Percentiles rank a stretch among this genome's conserved stretches.
Evolutionary conservation across 2,329 filamentous ascomycete genomes (phyloP).

Genomic region (Beauveria asiatica): DNA sequence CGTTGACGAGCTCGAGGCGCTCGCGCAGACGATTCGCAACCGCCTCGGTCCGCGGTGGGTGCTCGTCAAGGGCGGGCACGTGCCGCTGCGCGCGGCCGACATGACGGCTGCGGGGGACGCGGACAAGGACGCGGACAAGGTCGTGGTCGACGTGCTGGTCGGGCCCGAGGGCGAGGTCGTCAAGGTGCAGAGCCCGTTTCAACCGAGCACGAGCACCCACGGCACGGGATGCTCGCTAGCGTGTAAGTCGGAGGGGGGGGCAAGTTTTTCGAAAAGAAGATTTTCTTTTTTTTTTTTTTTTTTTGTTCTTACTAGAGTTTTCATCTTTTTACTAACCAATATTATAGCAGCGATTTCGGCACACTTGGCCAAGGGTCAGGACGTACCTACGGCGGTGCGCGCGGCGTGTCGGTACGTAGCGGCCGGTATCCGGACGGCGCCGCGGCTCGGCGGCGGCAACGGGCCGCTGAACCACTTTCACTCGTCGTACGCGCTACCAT

Average conservation of each 20-base stretch:
- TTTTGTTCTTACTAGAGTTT: no score
- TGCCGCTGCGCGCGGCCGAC: conserved; percentile 48
- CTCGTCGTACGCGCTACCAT: conserved; percentile 58
- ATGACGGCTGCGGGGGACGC: conserved; percentile 55
- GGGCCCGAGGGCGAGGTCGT: conserved; percentile 48
- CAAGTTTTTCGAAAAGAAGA: no score
- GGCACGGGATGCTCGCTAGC: conserved; percentile 92
- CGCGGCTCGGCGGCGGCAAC: conserved; percentile 54
- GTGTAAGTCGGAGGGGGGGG: conserved; percentile 43
- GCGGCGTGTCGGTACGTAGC: conserved; percentile 65
- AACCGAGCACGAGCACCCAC: conserved; percentile 74
- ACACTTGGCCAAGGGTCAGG: conserved; percentile 54
- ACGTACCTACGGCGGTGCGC: conserved; percentile 52
- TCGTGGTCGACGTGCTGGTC: conserved; percentile 71
- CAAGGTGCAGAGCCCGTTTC: conserved; percentile 61
- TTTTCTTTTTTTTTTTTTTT: background rate
- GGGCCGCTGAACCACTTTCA: conserved; percentile 76
- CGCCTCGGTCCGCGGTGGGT: conserved; percentile 69
- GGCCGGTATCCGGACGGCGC: conserved; percentile 58
- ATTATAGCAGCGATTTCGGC: conserved; percentile 60
- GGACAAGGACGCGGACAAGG: conserved; percentile 49
- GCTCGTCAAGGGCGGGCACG: conserved; percentile 82
- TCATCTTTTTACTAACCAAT: background rate
- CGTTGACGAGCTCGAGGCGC: conserved; percentile 56
- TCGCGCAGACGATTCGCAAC: conserved; percentile 56